phyloP scores from a whole-genome alignment of 2,329 filamentous ascomycete species.

The Zasmidium angulare region DNA sequence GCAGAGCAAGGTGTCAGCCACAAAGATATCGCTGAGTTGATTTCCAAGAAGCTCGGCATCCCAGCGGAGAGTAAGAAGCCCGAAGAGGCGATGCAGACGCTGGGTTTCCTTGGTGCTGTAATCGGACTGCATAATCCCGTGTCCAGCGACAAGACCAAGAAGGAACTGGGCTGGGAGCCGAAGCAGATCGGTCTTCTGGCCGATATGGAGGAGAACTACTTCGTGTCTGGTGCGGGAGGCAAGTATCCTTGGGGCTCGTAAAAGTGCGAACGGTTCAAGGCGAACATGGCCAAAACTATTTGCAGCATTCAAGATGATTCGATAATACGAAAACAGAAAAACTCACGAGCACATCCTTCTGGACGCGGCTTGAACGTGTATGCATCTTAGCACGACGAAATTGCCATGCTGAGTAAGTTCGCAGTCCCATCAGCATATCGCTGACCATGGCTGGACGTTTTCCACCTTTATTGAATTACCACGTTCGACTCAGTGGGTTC shows the following conservation, averaged over 20 bases:
- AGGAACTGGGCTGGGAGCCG: slow-evolving; percentile 42
- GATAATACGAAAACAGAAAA: no score
- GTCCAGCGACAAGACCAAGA: slow-evolving; percentile 39
- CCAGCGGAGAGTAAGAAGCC: slow-evolving; percentile 5
- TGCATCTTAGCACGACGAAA: no score
- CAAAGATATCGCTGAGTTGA: slow-evolving; percentile 1
- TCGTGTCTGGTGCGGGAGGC: background rate
- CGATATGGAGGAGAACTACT: slow-evolving; percentile 29
- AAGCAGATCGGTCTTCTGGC: slow-evolving; percentile 37
- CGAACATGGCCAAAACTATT: no score
- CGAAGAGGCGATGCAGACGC: slow-evolving; percentile 30
- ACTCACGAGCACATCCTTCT: no score
- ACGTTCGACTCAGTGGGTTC: background rate
- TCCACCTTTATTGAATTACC: background rate
- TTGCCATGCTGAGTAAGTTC: no score
- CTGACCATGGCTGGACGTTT: no score
- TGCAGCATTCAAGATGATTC: no score
- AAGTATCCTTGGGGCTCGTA: background rate
- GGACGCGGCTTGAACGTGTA: no score
- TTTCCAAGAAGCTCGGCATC: slow-evolving; percentile 5
- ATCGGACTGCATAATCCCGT: slow-evolving; percentile 37
- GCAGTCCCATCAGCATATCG: no score
- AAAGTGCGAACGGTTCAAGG: background rate
- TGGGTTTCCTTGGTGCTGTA: slow-evolving; percentile 39
- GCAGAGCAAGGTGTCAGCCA: slow-evolving; percentile 25